Evolutionary conservation across 192 early-diverging fungal genomes (phyloP).

Genomic region (Thamnidium elegans): DNA sequence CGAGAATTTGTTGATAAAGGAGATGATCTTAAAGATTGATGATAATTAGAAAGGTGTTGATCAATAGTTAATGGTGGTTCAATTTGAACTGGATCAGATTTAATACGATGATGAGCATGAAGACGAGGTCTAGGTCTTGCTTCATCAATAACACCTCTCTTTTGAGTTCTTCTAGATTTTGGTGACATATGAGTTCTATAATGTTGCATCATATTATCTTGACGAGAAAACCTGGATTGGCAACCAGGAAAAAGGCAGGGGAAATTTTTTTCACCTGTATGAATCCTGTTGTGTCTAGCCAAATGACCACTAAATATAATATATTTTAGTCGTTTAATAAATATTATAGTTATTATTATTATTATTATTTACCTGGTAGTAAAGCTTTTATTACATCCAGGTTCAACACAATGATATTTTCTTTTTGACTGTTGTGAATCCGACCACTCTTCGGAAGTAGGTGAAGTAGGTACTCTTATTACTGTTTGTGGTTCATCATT

Average conservation of each 20-base stretch:
- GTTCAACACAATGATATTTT: constrained; percentile 63
- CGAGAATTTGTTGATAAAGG: neutral
- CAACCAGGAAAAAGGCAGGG: constrained; percentile 65
- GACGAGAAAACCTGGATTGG: constrained; percentile 68
- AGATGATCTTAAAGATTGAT: constrained; percentile 18
- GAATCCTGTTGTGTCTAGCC: constrained; percentile 74
- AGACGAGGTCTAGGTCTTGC: constrained; percentile 25
- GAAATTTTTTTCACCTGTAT: constrained; percentile 78
- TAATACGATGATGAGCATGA: constrained; percentile 34
- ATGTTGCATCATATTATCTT: constrained; percentile 87
- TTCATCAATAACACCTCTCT: constrained; percentile 18
- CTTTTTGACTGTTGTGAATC: constrained; percentile 43
- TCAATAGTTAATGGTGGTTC: constrained; percentile 31
- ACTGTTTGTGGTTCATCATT: neutral
- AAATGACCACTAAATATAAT: constrained; percentile 61
- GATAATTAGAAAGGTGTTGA: constrained; percentile 32
- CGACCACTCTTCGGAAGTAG: neutral
- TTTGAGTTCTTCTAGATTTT: constrained; percentile 51
- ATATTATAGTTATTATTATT: neutral
- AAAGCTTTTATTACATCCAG: constrained; percentile 69
- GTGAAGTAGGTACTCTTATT: constrained; percentile 5
- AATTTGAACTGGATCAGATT: constrained; percentile 23
- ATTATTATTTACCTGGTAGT: constrained; percentile 55
- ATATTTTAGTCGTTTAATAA: no score
- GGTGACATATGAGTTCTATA: constrained; percentile 72